phyloP scores from a whole-genome alignment of 495 filamentous ascomycete genomes.

The Hyaloscypha finlandica region DNA sequence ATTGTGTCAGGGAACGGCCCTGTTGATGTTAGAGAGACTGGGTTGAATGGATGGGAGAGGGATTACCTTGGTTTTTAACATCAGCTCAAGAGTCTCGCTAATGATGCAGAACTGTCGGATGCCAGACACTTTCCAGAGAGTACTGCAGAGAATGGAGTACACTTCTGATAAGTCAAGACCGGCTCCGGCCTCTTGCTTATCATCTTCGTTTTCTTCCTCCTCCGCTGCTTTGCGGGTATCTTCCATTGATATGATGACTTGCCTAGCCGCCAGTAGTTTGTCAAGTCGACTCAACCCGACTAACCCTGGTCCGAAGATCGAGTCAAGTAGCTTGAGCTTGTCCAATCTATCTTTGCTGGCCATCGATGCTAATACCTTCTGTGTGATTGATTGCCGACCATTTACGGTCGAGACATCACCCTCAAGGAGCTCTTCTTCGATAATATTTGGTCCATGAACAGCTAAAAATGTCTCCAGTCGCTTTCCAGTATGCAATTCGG shows the following conservation, averaged over 20 bases:
- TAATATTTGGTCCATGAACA: neutral
- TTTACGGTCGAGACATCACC: conserved; percentile 20
- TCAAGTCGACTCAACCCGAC: conserved; percentile 10
- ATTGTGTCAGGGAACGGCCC: conserved; percentile 60
- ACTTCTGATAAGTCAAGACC: conserved; percentile 24
- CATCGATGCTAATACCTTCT: conserved; percentile 7
- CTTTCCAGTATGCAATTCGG: conserved; percentile 11
- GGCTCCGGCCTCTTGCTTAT: neutral
- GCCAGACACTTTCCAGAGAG: conserved; percentile 19
- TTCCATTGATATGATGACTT: conserved; percentile 28
- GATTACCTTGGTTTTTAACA: conserved; percentile 54
- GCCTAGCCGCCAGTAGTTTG: conserved; percentile 24
- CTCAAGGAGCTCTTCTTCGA: neutral
- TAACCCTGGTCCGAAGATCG: conserved; percentile 11
- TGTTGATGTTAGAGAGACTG: conserved; percentile 31
- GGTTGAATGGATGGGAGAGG: neutral
- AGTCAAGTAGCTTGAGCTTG: conserved; percentile 26
- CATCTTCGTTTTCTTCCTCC: conserved; percentile 17
- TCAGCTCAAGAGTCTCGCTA: conserved; percentile 53
- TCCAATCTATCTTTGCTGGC: conserved; percentile 7
- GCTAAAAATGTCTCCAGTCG: conserved; percentile 25
- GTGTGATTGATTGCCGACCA: conserved; percentile 22
- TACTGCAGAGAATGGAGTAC: conserved; percentile 24
- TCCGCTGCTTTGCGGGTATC: conserved; percentile 16
- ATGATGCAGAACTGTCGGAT: conserved; percentile 59